Percentiles rank a stretch among this genome's conserved stretches.
phyloP scores from a whole-genome alignment of 495 filamentous ascomycete species.

The Xeromyces bisporus region DNA sequence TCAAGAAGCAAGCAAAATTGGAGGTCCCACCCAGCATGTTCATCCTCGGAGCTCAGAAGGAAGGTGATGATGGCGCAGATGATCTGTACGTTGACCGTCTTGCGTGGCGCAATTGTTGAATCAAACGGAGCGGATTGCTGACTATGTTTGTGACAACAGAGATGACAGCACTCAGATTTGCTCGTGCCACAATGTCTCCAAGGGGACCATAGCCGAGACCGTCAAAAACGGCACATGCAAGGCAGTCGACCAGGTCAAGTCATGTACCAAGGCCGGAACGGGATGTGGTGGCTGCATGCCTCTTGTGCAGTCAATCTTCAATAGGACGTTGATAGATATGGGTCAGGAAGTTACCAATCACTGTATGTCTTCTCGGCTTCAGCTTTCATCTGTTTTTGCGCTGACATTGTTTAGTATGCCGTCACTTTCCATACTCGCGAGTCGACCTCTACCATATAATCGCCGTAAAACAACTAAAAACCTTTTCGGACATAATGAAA shows the following conservation, averaged over 20 bases:
- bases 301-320: conserved; percentile 83
- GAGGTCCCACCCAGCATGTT: conserved; percentile 74
- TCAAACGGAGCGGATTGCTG: no score
- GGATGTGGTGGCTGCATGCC: conserved; percentile 94
- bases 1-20: conserved; percentile 70
- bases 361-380: conserved; percentile 21
- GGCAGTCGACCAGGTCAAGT: conserved; percentile 72
- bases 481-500: conserved; percentile 67
- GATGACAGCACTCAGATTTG: conserved; percentile 84
- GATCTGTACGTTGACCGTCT: conserved; percentile 36
- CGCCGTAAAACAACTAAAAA: conserved; percentile 62
- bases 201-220: conserved; percentile 57
- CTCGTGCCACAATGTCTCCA: conserved; percentile 91
- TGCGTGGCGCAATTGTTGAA: no score
- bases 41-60: conserved; percentile 68
- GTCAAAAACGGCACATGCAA: conserved; percentile 77
- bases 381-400: not conserved
- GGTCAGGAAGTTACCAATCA: conserved; percentile 84
- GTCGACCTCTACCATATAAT: conserved; percentile 86
- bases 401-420: conserved; percentile 39
- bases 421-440: conserved; percentile 74
- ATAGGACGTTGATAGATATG: conserved; percentile 77
- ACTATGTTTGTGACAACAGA: conserved; percentile 29
- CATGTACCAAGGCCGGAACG: conserved; percentile 87
- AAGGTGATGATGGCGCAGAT: conserved; percentile 53